Evolutionary conservation across 2,329 filamentous ascomycete genomes (phyloP).

Genomic region (Monilinia fructigena): DNA sequence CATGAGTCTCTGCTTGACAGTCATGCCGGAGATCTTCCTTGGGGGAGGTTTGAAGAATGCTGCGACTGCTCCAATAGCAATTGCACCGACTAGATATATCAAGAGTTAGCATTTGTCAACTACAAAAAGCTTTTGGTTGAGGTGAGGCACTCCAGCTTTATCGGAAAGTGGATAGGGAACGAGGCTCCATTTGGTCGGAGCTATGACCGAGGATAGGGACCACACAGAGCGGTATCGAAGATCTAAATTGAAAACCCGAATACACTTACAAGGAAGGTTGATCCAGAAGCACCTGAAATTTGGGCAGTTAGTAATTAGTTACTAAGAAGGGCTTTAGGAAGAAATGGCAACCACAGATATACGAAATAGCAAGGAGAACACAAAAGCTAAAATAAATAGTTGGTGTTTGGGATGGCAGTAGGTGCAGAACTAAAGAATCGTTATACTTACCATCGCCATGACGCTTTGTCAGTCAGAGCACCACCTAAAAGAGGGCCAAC

Average conservation of each 20-base stretch:
- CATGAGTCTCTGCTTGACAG: constrained; percentile 42
- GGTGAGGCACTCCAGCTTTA: not conserved
- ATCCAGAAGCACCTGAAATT: constrained; percentile 41
- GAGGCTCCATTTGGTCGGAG: not conserved
- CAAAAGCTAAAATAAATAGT: not conserved
- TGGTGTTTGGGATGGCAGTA: not conserved
- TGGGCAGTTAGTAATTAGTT: not conserved
- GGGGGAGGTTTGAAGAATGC: constrained; percentile 47
- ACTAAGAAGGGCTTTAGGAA: not conserved
- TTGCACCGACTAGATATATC: constrained; percentile 46
- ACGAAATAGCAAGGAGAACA: not conserved
- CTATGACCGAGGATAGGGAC: too few species aligned
- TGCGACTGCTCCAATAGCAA: constrained; percentile 43
- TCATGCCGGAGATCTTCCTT: constrained; percentile 38
- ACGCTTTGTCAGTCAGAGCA: constrained; percentile 43
- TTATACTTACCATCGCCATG: constrained; percentile 40
- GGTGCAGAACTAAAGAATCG: not conserved
- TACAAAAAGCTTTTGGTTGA: constrained; percentile 24
- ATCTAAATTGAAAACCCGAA: not conserved
- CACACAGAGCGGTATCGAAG: not conserved
- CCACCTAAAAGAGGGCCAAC: constrained; percentile 43
- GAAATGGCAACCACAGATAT: not conserved
- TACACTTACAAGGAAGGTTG: constrained; percentile 36
- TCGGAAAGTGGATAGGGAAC: not conserved
- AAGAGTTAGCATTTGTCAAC: constrained; percentile 9